Percentiles rank a stretch among this genome's conserved stretches.
Conservation (phyloP, 495 filamentous ascomycete genomes). For the Penicillium crystallinum region DNA sequence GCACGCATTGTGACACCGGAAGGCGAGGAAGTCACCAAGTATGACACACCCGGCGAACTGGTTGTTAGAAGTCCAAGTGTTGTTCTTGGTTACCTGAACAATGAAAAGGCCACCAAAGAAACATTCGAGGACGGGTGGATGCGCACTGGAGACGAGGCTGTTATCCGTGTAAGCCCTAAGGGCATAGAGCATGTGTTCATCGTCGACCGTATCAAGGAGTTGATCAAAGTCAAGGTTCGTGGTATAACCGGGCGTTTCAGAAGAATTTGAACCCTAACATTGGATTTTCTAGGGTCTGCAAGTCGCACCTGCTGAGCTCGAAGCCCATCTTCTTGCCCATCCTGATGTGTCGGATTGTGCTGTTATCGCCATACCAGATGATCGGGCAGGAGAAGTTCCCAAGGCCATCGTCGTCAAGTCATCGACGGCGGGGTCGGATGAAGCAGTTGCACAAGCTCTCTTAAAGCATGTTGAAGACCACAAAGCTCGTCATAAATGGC, state of each 20-base stretch:
- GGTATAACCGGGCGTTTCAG: neutral
- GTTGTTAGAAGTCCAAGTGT: constrained; percentile 71
- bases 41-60: constrained; percentile 77
- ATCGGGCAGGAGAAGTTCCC: constrained; percentile 72
- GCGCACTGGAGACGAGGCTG: constrained; percentile 79
- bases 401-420: constrained; percentile 85
- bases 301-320: constrained; percentile 88
- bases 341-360: constrained; percentile 76
- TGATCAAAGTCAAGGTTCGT: constrained; percentile 87
- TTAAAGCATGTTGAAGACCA: constrained; percentile 72
- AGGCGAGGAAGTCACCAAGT: constrained; percentile 67
- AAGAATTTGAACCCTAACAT: neutral
- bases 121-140: constrained; percentile 79
- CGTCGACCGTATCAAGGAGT: constrained; percentile 85
- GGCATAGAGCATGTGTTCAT: constrained; percentile 77
- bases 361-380: constrained; percentile 75
- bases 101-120: constrained; percentile 74
- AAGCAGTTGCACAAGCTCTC: constrained; percentile 59
- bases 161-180: constrained; percentile 55
- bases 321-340: constrained; percentile 81
- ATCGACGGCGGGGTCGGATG: constrained; percentile 52
- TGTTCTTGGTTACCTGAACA: constrained; percentile 78
- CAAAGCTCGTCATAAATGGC: constrained; percentile 85
- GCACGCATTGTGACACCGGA: constrained; percentile 69
- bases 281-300: constrained; percentile 63